phyloP scores from a whole-genome alignment of 2,329 filamentous ascomycete species.

The Fusarium tupiense region DNA sequence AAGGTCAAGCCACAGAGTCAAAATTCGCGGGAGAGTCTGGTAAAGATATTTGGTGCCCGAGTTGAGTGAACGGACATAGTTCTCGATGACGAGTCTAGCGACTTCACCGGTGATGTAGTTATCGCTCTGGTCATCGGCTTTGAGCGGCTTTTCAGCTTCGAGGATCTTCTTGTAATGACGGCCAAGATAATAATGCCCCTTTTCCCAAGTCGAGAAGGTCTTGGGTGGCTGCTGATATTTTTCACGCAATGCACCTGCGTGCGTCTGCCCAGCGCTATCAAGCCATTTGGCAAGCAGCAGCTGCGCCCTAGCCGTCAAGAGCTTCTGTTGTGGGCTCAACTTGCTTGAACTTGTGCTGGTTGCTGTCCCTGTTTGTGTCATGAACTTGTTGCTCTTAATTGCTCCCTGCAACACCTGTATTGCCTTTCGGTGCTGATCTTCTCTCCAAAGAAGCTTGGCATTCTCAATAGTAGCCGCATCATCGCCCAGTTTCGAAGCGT shows the following conservation, averaged over 20 bases:
- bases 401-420: conserved; percentile 91
- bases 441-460: conserved; percentile 90
- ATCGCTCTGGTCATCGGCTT: conserved; percentile 79
- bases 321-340: conserved; percentile 61
- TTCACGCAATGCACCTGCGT: conserved; percentile 79
- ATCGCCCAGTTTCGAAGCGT: conserved; percentile 85
- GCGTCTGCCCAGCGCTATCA: conserved; percentile 92
- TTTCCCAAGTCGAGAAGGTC: conserved; percentile 82
- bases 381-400: conserved; percentile 83
- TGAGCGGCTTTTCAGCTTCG: conserved; percentile 85
- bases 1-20: conserved; percentile 95
- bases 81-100: conserved; percentile 90
- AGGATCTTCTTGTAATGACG: conserved; percentile 97
- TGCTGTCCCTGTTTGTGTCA: conserved; percentile 56
- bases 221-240: conserved; percentile 87
- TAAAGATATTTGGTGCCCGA: conserved; percentile 96
- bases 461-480: conserved; percentile 93
- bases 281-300: conserved; percentile 96
- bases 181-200: conserved; percentile 95
- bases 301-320: conserved; percentile 80
- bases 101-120: conserved; percentile 82
- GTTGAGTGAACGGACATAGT: conserved; percentile 86
- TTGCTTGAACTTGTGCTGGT: conserved; percentile 47
- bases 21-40: conserved; percentile 88
- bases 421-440: conserved; percentile 92